Conservation (phyloP, 805 yeast genomes). For the Candida orba region DNA sequence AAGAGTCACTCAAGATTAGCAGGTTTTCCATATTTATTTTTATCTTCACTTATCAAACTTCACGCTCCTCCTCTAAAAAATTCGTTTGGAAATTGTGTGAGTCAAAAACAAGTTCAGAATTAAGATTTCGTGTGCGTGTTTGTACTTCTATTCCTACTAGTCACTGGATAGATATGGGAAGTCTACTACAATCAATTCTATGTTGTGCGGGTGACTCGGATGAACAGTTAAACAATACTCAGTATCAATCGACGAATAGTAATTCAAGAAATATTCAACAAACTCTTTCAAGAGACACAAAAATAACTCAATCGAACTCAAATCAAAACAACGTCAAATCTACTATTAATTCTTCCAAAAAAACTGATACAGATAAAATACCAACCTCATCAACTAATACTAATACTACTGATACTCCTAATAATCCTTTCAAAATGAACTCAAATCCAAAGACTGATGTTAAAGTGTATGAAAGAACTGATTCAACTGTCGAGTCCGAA, state of each 20-base stretch:
- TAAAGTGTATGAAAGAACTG: slow-evolving; percentile 25
- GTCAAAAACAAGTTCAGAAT: too few species aligned
- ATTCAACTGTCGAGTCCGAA: slow-evolving; percentile 17
- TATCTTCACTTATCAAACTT: too few species aligned
- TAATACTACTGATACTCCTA: not conserved
- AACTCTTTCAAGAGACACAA: not conserved
- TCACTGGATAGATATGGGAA: slow-evolving; percentile 24
- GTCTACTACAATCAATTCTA: slow-evolving; percentile 27
- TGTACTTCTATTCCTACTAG: too few species aligned
- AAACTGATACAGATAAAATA: not conserved
- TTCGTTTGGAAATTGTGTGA: too few species aligned
- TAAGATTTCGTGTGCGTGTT: too few species aligned
- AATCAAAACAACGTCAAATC: not conserved
- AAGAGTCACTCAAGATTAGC: too few species aligned
- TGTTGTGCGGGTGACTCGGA: slow-evolving; percentile 26
- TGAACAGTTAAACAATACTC: slow-evolving; percentile 13
- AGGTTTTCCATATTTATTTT: too few species aligned
- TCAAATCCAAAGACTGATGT: slow-evolving; percentile 15
- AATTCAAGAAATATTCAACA: slow-evolving; percentile 7
- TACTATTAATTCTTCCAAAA: not conserved
- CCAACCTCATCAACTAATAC: not conserved
- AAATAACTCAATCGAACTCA: not conserved
- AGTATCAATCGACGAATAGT: slow-evolving; percentile 11
- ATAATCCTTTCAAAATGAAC: too few species aligned
- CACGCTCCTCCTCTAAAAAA: too few species aligned